Evolutionary conservation across 2,329 filamentous ascomycete genomes (phyloP).

Genomic region (Apiospora rasikravindrae): DNA sequence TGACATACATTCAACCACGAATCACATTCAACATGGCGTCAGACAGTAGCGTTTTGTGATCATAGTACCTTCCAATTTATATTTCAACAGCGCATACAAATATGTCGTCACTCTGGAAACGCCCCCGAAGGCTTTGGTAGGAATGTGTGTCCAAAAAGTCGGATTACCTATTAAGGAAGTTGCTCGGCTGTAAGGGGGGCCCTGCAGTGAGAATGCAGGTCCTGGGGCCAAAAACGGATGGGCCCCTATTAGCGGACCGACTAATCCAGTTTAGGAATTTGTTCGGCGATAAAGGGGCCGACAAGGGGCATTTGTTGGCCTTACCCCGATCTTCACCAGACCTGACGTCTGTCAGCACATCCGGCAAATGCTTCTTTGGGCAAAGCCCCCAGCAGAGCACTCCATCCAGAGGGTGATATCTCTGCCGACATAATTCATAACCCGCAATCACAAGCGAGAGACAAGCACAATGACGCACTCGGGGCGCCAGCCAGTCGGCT

Average conservation of each 20-base stretch:
- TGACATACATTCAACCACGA: too few species aligned
- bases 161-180: neutral
- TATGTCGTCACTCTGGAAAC: neutral
- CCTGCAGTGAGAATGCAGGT: neutral
- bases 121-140: neutral
- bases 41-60: too few species aligned
- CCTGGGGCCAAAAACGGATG: neutral
- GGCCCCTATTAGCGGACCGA: neutral
- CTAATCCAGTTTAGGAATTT: conserved; percentile 8
- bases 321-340: neutral
- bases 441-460: neutral
- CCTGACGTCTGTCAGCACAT: neutral
- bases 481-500: neutral
- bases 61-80: too few species aligned
- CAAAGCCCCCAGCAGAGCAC: neutral
- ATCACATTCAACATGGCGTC: too few species aligned
- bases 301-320: neutral
- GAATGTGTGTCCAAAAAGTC: neutral
- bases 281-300: neutral
- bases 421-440: neutral
- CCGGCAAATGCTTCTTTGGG: neutral
- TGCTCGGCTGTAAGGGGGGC: neutral
- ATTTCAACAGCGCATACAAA: too few species aligned
- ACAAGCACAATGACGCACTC: neutral
- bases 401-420: neutral